Percentiles rank a stretch among this genome's conserved stretches.
phyloP scores from a whole-genome alignment of 768 basidiomycete species.

The Serendipita sp. region DNA sequence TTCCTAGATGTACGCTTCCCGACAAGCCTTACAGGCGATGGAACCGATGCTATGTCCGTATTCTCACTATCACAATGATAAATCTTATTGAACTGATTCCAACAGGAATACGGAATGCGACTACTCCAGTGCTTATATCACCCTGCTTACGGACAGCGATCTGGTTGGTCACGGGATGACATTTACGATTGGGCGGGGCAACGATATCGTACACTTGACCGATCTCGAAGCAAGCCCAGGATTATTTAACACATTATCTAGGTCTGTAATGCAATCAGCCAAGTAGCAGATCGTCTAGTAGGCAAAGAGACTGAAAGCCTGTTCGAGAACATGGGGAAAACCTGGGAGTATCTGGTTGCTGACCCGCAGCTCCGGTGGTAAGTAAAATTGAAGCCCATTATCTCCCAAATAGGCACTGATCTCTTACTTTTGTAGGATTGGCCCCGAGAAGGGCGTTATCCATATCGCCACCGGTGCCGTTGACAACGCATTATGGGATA shows the following conservation, averaged over 20 bases:
- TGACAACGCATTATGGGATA: slow-evolving; percentile 88
- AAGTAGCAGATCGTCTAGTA: slow-evolving; percentile 65
- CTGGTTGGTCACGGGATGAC: slow-evolving; percentile 88
- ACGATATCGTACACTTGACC: slow-evolving; percentile 52
- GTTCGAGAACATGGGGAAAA: slow-evolving; percentile 79
- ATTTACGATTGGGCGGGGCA: slow-evolving; percentile 87
- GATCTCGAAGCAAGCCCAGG: neutral
- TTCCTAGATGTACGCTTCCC: slow-evolving; percentile 75
- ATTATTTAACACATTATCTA: slow-evolving; percentile 16
- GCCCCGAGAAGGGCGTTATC: slow-evolving; percentile 91
- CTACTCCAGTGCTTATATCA: slow-evolving; percentile 86
- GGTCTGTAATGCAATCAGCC: slow-evolving; percentile 70
- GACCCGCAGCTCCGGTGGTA: slow-evolving; percentile 89
- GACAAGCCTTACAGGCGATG: slow-evolving; percentile 79
- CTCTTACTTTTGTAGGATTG: slow-evolving; percentile 40
- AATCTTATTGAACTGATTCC: neutral
- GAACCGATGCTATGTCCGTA: slow-evolving; percentile 78
- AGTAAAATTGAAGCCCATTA: slow-evolving; percentile 12
- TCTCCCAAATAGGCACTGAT: neutral
- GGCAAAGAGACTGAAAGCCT: slow-evolving; percentile 69
- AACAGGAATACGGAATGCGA: slow-evolving; percentile 87
- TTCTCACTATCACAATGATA: neutral
- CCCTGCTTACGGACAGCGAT: slow-evolving; percentile 44
- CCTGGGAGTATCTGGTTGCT: slow-evolving; percentile 73
- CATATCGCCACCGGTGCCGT: slow-evolving; percentile 80